These are phyloP conservation scores for Metschnikowia cubensis DNA, from an alignment of 805 yeast genomes.

Conservation along the genomic window DNA sequence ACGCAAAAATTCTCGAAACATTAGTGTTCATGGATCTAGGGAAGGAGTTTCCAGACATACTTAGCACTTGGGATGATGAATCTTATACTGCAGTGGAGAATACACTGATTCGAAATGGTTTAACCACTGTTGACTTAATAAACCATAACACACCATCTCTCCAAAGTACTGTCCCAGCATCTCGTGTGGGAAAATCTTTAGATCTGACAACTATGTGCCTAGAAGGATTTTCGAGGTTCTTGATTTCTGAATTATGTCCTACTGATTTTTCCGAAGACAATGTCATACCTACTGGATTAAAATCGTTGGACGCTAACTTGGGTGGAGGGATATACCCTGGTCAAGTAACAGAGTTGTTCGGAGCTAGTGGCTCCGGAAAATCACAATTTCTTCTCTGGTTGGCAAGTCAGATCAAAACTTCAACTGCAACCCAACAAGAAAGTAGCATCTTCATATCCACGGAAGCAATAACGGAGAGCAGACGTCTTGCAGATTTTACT, in stretches of 20 bases:
- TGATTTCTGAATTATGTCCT: background rate
- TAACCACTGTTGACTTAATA: slow-evolving; percentile 2
- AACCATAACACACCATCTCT: background rate
- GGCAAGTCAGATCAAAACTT: slow-evolving; percentile 23
- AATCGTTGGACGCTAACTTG: slow-evolving; percentile 8
- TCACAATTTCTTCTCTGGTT: slow-evolving; percentile 74
- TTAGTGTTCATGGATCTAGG: slow-evolving; percentile 1
- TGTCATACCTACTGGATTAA: slow-evolving; percentile 9
- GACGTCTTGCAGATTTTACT: slow-evolving; percentile 40
- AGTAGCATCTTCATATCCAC: slow-evolving; percentile 67
- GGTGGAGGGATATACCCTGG: slow-evolving; percentile 16
- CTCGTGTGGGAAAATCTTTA: background rate
- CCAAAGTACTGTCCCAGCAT: background rate
- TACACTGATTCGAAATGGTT: background rate
- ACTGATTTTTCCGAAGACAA: background rate
- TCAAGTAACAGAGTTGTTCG: slow-evolving; percentile 63
- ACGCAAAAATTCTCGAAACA: background rate
- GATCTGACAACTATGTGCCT: background rate
- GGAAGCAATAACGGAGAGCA: slow-evolving; percentile 68
- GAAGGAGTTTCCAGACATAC: background rate
- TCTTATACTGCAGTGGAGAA: background rate
- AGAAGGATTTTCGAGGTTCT: background rate
- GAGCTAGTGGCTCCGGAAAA: slow-evolving; percentile 84
- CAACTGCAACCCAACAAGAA: background rate
- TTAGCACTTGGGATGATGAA: slow-evolving; percentile 1